Evolutionary conservation across 257 asterid genomes (phyloP), one percentile per base, ranked within the genome.

Genomic region (Striga asiatica): DNA sequence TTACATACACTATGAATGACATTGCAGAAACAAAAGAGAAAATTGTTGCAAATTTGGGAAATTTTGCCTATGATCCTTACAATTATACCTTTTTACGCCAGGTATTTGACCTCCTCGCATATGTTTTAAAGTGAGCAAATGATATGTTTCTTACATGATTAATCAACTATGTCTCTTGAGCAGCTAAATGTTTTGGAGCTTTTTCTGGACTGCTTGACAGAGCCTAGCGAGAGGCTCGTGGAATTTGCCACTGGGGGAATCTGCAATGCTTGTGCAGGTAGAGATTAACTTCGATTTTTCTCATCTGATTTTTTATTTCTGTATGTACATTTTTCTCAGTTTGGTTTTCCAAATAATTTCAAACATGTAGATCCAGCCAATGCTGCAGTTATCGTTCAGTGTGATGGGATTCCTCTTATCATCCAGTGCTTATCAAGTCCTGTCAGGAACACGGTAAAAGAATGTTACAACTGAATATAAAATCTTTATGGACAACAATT

Each of bases 31-130:
- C 73, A 20, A 89, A 89, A 71, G 98, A 89, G 81, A 82, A 63
- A 73, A 72, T 71, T n/a, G 94, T 71, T 50, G 89, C 97, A 47
- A 85, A 81, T 72, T 77, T 83, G 76, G 95, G 92, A 8, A 87
- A 91, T 72, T 87, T 91, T 58, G 96, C 98, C 5, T 91, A 91
- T 65, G 96, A 91, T 79, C 98, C 98, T 58, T 91, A 61, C 79
- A 91, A 87, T 64, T 87, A 74, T 49, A 58, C 94, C 67, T 84
- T 79, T 55, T 51, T 91, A 70, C 94, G 89, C 41, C 95, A 91
- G 95, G 98, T 91, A 21, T 63, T 35, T 54, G 20, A 54, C 43
- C 13, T 64, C 51, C 23, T 62, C 45, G 7, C 41, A 6, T 25
- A 32, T 12, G 17, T 10, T 9, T 32, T 29, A 55, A 5, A 49